phyloP scores from a whole-genome alignment of 352 stramenopile genomes.

The Globisporangium iwayamae region DNA sequence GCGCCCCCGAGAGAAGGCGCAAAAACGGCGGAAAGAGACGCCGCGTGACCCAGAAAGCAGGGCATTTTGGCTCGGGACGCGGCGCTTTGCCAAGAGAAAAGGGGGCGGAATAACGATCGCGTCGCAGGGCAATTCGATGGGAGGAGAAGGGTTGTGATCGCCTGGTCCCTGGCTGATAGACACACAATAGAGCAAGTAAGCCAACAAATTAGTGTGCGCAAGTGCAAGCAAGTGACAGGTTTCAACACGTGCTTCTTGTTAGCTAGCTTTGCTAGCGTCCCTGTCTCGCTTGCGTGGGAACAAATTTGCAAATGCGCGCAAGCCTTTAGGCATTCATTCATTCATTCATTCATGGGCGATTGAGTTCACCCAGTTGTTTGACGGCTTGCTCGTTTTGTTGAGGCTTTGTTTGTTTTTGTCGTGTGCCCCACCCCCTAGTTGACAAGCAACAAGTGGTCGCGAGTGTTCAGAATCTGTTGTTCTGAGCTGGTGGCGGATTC shows the following conservation, averaged over 20 bases:
- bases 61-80: constrained; percentile 1
- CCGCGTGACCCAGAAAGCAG: neutral
- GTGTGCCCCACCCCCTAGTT: too few relatives aligned
- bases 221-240: neutral
- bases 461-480: neutral
- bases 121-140: constrained; percentile 1
- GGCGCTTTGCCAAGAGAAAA: constrained; percentile 6
- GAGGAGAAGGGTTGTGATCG: constrained; percentile 1
- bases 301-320: neutral
- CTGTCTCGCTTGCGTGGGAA: neutral
- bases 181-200: neutral
- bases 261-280: neutral
- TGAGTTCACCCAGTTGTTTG: neutral
- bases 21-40: constrained; percentile 1
- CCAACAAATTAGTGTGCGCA: neutral
- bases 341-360: neutral
- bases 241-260: neutral
- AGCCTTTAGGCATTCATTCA: neutral
- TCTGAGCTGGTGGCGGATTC: neutral
- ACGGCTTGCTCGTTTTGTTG: too few relatives aligned
- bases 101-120: constrained; percentile 5
- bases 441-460: too few relatives aligned
- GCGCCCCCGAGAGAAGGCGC: neutral
- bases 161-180: neutral
- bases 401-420: too few relatives aligned